Percentiles rank a stretch among this genome's conserved stretches.
Conservation (phyloP, 306 rosid genomes). For the Astragalus glycyphyllos region DNA sequence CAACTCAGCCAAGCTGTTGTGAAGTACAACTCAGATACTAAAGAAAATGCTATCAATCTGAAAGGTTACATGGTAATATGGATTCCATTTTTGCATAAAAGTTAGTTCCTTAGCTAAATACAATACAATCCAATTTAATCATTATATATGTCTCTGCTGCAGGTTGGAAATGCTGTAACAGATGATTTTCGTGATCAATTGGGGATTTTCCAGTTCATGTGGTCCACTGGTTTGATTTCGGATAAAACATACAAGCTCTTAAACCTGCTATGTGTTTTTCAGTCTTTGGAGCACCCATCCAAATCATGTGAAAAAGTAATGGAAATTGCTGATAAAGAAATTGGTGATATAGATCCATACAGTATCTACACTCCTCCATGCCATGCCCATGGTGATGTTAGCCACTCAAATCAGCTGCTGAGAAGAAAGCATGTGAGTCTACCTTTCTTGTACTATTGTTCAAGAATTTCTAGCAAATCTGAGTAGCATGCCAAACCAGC, state of each 20-base stretch:
- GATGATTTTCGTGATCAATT: slow-evolving; percentile 81
- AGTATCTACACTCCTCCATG: slow-evolving; percentile 80
- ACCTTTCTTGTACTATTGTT: neutral
- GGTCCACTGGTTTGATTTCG: slow-evolving; percentile 90
- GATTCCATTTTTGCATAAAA: slow-evolving; percentile 1
- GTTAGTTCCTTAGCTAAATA: neutral
- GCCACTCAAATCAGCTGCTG: slow-evolving; percentile 31
- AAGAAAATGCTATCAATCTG: slow-evolving; percentile 64
- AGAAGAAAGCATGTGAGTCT: slow-evolving; percentile 73
- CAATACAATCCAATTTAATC: neutral
- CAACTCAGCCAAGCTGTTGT: slow-evolving; percentile 90
- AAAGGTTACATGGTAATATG: slow-evolving; percentile 82
- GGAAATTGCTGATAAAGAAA: slow-evolving; percentile 58
- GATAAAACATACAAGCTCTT: slow-evolving; percentile 78
- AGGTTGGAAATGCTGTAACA: slow-evolving; percentile 94
- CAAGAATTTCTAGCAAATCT: too few relatives aligned
- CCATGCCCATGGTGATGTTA: slow-evolving; percentile 45
- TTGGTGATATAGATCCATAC: slow-evolving; percentile 79
- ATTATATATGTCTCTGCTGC: slow-evolving; percentile 43
- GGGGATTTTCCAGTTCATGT: slow-evolving; percentile 83
- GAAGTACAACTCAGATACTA: slow-evolving; percentile 55
- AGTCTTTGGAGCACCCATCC: slow-evolving; percentile 64
- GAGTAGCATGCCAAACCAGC: too few relatives aligned
- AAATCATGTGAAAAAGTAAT: slow-evolving; percentile 54
- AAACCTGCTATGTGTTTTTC: slow-evolving; percentile 58